Conservation (phyloP, 1,284 basidiomycete species). For the Paramarasmius palmivorus region DNA sequence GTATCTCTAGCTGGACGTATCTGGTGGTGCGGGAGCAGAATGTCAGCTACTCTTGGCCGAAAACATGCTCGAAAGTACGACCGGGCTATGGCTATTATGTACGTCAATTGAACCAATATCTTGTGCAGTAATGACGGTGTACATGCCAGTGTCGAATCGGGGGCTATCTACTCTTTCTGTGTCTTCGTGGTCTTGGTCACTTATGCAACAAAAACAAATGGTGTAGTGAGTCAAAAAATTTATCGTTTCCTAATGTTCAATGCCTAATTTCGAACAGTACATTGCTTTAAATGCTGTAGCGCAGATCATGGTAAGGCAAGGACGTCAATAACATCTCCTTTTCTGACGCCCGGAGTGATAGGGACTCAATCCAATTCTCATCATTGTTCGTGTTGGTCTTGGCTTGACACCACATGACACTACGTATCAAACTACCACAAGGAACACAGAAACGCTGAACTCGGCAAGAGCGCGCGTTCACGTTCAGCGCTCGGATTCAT, state of each 20-base stretch:
- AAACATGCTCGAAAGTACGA: constrained; percentile 2
- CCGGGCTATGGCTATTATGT: constrained; percentile 9
- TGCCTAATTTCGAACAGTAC: neutral
- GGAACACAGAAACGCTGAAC: no score
- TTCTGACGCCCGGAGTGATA: no score
- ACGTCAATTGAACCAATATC: neutral
- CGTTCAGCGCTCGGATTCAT: no score
- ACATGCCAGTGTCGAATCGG: constrained; percentile 12
- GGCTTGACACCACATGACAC: constrained; percentile 3
- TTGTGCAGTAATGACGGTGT: no score
- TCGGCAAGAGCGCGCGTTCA: no score
- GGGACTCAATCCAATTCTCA: constrained; percentile 13
- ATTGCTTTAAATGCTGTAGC: neutral
- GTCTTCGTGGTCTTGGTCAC: constrained; percentile 8
- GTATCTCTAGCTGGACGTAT: constrained; percentile 7
- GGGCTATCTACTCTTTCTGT: constrained; percentile 9
- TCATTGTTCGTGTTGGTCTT: constrained; percentile 13
- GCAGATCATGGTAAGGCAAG: constrained; percentile 3
- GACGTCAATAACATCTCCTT: no score
- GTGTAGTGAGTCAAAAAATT: neutral
- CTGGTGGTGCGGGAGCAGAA: constrained; percentile 4
- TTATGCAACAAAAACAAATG: neutral
- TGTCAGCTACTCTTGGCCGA: neutral
- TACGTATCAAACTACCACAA: no score
- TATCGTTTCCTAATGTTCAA: no score